Percentiles rank a stretch among this genome's conserved stretches.
phyloP scores from a whole-genome alignment of 1,139 yeast genomes.

The Candida gigantensis region DNA sequence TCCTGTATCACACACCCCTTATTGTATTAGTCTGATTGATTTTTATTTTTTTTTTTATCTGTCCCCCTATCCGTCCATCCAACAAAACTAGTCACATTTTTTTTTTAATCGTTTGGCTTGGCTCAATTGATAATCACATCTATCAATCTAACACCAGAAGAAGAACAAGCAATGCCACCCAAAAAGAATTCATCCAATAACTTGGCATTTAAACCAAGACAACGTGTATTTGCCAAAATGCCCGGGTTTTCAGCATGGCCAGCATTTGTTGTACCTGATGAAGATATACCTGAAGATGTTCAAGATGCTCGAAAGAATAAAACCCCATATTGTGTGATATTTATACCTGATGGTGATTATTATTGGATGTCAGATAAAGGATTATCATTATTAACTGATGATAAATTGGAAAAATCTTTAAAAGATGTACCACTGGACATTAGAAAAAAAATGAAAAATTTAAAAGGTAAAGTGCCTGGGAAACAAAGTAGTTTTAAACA shows the following conservation, averaged over 20 bases:
- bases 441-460: constrained; percentile 19
- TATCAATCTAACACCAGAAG: too few relatives aligned
- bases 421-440: constrained; percentile 28
- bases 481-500: constrained; percentile 37
- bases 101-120: too few relatives aligned
- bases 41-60: too few relatives aligned
- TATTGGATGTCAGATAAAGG: constrained; percentile 48
- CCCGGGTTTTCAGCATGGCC: constrained; percentile 54
- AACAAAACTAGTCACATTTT: too few relatives aligned
- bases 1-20: too few relatives aligned
- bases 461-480: constrained; percentile 19
- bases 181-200: constrained; percentile 3
- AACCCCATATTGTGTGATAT: constrained; percentile 45
- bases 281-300: constrained; percentile 41
- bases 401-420: constrained; percentile 28
- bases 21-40: too few relatives aligned
- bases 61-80: too few relatives aligned
- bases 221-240: constrained; percentile 49
- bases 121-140: too few relatives aligned
- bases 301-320: constrained; percentile 40
- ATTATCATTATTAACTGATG: constrained; percentile 32
- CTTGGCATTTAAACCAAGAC: constrained; percentile 30
- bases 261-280: constrained; percentile 46
- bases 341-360: constrained; percentile 51
- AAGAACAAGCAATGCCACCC: constrained; percentile 13